Evolutionary conservation across 148 eudicot genomes (phyloP), one percentile per base, ranked within the genome.

Genomic region (Persicaria maculosa): DNA sequence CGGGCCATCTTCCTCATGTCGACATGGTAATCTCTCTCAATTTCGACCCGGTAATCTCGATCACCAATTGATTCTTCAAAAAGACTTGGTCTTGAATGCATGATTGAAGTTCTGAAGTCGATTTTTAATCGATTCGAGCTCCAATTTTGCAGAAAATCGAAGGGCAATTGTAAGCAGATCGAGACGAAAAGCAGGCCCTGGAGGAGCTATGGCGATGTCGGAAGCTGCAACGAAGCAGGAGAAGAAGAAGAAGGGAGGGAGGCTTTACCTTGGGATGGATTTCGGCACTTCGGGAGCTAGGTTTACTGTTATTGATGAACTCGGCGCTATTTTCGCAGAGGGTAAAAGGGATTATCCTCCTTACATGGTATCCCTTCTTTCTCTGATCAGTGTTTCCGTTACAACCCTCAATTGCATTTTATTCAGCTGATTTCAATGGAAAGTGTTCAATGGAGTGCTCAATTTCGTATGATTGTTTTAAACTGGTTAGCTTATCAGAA

Each of bases 251-350:
- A 25, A 69, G 47, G 77, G 75, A 16, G 83, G 79, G 45, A 59
- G 74, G 75, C 86, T 96, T 55, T 96, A 89, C 79, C 92, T 96
- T 44, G 99, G 99, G 45, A 77, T 96, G 91, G 99, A 96, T 57
- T 96, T 96, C 75, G 99, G 99, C 68, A 92, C 99, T 44, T 96
- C 99, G 20, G 97, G 99, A 36, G 99, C 97, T 79, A 81, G 99
- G 76, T 96, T 82, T 84, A 87, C 97, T 79, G 72, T 96, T 47
- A 92, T 96, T 76, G 90, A 91, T 75, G 86, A 78, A 73, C 78
- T 82, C 22, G 97, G 97, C 15, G 15, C 44, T 16, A 80, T 90
- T 77, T 75, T 43, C 46, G 88, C 90, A 6, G 89, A 92, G 79
- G 94, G 90, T 9, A 92, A 96, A 78, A 80, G 88, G 74, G 86